Conservation (phyloP, 2,329 filamentous ascomycete genomes). For the Cladophialophora bantiana region DNA sequence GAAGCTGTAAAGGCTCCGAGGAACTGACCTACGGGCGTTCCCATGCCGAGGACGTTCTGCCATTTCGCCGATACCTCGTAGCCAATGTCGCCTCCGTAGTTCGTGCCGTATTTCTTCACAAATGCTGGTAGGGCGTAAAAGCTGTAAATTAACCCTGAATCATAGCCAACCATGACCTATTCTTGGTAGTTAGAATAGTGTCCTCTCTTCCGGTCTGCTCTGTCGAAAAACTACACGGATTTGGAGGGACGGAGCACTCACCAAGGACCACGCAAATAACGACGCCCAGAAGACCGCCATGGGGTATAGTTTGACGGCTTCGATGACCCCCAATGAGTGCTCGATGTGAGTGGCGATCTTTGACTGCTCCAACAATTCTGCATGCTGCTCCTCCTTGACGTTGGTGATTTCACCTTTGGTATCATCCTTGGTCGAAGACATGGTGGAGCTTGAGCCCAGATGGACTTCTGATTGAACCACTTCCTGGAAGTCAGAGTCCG, state of each 20-base stretch:
- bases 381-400: constrained; percentile 23
- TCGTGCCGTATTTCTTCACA: constrained; percentile 42
- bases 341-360: constrained; percentile 54
- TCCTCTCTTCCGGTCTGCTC: not conserved
- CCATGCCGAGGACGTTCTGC: constrained; percentile 65
- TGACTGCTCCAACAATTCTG: constrained; percentile 34
- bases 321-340: constrained; percentile 72
- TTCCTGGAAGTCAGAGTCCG: not conserved
- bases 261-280: constrained; percentile 40
- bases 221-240: not conserved
- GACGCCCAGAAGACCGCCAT: constrained; percentile 70
- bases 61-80: constrained; percentile 62
- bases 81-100: constrained; percentile 42
- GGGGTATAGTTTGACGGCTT: constrained; percentile 82
- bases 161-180: constrained; percentile 52
- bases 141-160: constrained; percentile 41
- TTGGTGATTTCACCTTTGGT: constrained; percentile 15
- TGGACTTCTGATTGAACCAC: not conserved
- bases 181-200: not conserved
- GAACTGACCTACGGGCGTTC: constrained; percentile 67
- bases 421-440: constrained; percentile 17
- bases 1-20: constrained; percentile 73
- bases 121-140: constrained; percentile 44
- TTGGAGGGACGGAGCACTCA: not conserved
- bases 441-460: not conserved